Base-by-base conservation (phyloP, 805 yeast genomes). In the Debaryomyces tyrocola region DNA sequence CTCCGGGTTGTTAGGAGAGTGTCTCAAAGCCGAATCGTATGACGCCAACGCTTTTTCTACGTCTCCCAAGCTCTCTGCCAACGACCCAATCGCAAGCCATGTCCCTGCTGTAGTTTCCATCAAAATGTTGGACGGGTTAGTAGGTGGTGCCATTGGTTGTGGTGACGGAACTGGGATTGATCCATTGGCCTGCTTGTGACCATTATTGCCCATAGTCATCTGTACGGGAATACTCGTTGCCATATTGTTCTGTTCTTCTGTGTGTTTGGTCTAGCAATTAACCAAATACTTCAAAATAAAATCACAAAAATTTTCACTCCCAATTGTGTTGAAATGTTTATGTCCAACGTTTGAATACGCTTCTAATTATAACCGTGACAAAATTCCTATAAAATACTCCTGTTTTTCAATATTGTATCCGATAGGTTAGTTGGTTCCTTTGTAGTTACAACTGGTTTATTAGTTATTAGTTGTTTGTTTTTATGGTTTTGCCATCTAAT, bases 21-120 rank as follows among this genome's bases (percentile, higher is more conserved):
- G 90, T 59, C 91, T 81, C 49, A 94, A 74, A 8, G 96, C 96
- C 18, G 90, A 78, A 59, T 94, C 96, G 61, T 88, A 90, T 27
- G 96, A 90, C 54, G 83, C 82, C 33, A 90, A 84, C 4, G 98
- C 98, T 55, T 89, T 81, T 55, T 91, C 97, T 44, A 83, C 84
- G 59, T 91, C 96, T 17, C 92, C 95, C 48, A 94, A 73, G 42
- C 89, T 75, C 63, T 92, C 97, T 18, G 98, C 97, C 52, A 90
- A 76, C 7, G 89, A 80, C 17, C 97, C 97, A 45, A 90, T 82
- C 15, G 95, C 90, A 40, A 87, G 70, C 97, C 97, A 90, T 3
- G 96, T 86, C 45, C 85, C 86, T 1, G 88, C 83, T 20, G 89
- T 84, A 41, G 89, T 83, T 62, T 78, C 70, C 51, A 65, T 45